Evolutionary conservation across 495 filamentous ascomycete genomes (phyloP), one percentile per base, ranked within the genome.

Genomic region (Penicillium nucicola): DNA sequence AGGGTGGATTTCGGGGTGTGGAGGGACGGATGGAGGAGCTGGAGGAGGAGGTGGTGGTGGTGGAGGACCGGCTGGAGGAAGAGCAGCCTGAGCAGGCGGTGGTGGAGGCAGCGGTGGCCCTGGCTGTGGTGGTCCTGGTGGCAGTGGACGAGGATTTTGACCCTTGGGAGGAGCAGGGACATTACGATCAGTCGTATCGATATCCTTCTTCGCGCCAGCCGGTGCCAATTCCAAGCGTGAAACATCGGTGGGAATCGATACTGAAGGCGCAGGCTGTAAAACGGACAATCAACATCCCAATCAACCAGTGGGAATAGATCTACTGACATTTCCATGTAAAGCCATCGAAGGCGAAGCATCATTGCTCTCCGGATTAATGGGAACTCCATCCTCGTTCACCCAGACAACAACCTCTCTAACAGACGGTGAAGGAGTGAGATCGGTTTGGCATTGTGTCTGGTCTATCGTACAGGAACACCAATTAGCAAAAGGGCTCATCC

Each of bases 321-420:
- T 50, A 65, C 61, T 55, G 32, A 65, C 61, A 32, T 45, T 48
- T 25, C 31, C 43, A 41, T 49, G 14, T 32, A 19, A 9, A 14
- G 48, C 35, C 15, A 47, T 43, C 11, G 49, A 37, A 42, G 43
- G 39, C 15, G 11, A 15, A 22, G 48, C 41, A 30, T 38, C 49
- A 13, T 44, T 39, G 9, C 57, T 62, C 20, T 67, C 62, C 15
- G 59, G 52, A 30, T 55, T 50, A 25, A 87, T 49, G 0, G 74
- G 72, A 7, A 80, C 71, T 45, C 86, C 85, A 45, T 81, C 50
- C 42, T 82, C 69, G 60, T 92, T 78, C 22, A 89, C 80, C 58
- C 77, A 86, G 53, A 88, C 79, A 22, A 86, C 69, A 14, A 86
- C 79, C 41, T 81, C 70, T 14, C 72, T 60, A 18, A 60, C 66